phyloP scores from a whole-genome alignment of 2,329 filamentous ascomycete species.

The Fusarium sp. region DNA sequence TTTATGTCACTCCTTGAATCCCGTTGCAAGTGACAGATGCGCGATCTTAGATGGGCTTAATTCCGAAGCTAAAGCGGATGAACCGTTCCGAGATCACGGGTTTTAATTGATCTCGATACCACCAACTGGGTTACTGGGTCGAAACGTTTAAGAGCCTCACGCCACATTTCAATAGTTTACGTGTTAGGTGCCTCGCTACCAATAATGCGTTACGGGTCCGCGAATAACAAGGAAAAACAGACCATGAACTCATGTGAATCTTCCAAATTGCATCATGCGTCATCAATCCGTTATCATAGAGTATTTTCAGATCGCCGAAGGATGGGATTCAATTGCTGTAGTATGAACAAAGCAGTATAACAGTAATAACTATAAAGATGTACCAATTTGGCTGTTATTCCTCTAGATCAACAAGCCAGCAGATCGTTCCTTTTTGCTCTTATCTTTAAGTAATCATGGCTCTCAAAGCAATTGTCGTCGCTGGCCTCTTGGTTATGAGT shows the following conservation, averaged over 20 bases:
- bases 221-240: background rate
- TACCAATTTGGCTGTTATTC: background rate
- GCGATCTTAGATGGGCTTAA: background rate
- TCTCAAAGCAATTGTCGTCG: background rate
- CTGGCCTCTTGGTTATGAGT: background rate
- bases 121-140: background rate
- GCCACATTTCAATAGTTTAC: background rate
- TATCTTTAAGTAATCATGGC: background rate
- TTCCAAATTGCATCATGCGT: background rate
- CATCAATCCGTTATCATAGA: background rate
- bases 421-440: no score
- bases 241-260: background rate
- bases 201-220: background rate
- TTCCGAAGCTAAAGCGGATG: background rate
- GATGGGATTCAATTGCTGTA: no score
- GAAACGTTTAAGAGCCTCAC: background rate
- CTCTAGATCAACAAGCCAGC: fast-evolving
- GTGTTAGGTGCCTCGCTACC: background rate
- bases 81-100: background rate
- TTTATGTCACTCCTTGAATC: background rate
- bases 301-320: background rate
- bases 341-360: background rate
- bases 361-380: background rate
- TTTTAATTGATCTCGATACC: background rate
- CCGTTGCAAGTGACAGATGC: background rate